A percentile compares a stretch with the other conserved stretches of the same genome.
Evolutionary conservation across 441 rosid genomes (phyloP).

Genomic region (Erodium texanum): DNA sequence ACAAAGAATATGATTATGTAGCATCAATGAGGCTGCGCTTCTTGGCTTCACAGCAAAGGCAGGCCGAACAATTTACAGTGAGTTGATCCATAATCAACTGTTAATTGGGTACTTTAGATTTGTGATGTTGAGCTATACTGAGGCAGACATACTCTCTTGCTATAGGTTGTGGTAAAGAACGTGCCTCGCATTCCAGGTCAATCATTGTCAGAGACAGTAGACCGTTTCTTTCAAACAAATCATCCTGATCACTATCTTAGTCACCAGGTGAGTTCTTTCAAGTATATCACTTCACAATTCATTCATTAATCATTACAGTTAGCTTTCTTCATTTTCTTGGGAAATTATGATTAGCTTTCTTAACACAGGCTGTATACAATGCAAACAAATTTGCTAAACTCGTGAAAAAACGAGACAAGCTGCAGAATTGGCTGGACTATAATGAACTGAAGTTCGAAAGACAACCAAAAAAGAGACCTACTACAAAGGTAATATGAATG

Average conservation of each 20-base stretch:
- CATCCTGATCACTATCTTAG: constrained; percentile 83
- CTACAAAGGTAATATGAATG: constrained; percentile 46
- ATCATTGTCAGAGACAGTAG: constrained; percentile 55
- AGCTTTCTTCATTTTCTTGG: constrained; percentile 4
- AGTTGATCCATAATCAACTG: constrained; percentile 24
- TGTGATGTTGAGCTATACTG: background rate
- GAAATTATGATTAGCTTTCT: background rate
- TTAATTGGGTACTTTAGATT: background rate
- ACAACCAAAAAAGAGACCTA: constrained; percentile 68
- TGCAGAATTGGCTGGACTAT: constrained; percentile 83
- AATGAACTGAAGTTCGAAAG: constrained; percentile 76
- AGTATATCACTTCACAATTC: constrained; percentile 4
- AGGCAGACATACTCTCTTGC: background rate
- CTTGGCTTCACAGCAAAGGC: constrained; percentile 69
- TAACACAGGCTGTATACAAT: constrained; percentile 71
- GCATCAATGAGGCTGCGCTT: constrained; percentile 77
- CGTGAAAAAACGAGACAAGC: constrained; percentile 64
- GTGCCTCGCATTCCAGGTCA: constrained; percentile 56
- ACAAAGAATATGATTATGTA: constrained; percentile 70
- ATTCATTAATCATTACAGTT: constrained; percentile 4
- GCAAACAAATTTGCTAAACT: constrained; percentile 70
- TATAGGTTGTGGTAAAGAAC: constrained; percentile 84
- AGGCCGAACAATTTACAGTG: constrained; percentile 90
- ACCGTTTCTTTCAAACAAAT: constrained; percentile 67
- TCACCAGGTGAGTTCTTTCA: constrained; percentile 56